These are phyloP conservation scores for Lentinula sp. DNA, from an alignment of 768 basidiomycete species.

Conservation along the genomic window DNA sequence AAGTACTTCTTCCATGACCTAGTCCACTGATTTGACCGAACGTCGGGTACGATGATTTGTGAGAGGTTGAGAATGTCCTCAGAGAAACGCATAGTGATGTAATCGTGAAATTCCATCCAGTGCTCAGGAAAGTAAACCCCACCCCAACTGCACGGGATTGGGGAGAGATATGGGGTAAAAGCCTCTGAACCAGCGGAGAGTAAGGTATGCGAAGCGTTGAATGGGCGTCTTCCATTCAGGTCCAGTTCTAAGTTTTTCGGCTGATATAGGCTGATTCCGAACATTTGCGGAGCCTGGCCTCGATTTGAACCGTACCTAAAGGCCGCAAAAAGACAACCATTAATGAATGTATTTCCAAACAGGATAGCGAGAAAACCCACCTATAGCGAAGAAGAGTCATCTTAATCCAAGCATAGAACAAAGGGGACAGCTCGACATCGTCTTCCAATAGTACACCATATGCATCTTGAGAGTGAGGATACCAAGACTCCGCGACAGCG, in stretches of 20 bases:
- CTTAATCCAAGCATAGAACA: conserved; percentile 85
- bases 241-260: conserved; percentile 77
- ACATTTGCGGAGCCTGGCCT: conserved; percentile 43
- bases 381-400: conserved; percentile 74
- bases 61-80: conserved; percentile 27
- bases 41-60: conserved; percentile 55
- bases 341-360: neutral
- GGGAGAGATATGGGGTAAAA: conserved; percentile 73
- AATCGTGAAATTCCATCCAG: conserved; percentile 83
- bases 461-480: conserved; percentile 63
- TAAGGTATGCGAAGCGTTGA: conserved; percentile 63
- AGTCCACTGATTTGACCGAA: conserved; percentile 78
- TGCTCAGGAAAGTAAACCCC: conserved; percentile 86
- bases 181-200: conserved; percentile 28
- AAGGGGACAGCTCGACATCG: conserved; percentile 78
- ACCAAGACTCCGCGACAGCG: conserved; percentile 89
- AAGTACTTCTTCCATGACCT: conserved; percentile 88
- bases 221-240: conserved; percentile 58
- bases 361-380: conserved; percentile 24
- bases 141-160: conserved; percentile 89
- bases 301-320: conserved; percentile 49
- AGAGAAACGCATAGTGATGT: conserved; percentile 68
- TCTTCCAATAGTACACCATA: conserved; percentile 83
- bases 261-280: conserved; percentile 83
- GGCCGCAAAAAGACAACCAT: neutral